A percentile compares a stretch with the other conserved stretches of the same genome.
These are phyloP conservation scores for Penicillium lividum DNA, from an alignment of 495 filamentous ascomycete species.

Conservation along the genomic window DNA sequence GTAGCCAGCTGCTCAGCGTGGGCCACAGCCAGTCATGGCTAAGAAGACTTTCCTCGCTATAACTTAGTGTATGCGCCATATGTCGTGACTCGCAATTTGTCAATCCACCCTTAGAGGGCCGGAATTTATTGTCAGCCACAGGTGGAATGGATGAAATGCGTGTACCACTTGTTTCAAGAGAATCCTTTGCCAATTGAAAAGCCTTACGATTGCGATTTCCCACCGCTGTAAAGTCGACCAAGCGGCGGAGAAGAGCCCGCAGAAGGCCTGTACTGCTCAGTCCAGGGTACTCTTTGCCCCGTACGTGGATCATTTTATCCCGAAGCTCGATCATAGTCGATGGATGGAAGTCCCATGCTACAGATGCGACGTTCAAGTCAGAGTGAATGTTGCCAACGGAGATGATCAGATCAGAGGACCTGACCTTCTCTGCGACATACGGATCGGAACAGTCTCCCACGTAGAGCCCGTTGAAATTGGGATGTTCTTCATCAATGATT, in stretches of 20 bases:
- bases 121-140: conserved; percentile 5
- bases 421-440: conserved; percentile 17
- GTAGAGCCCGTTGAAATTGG: conserved; percentile 35
- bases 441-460: neutral
- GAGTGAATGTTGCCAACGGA: conserved; percentile 29
- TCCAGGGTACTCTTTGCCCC: neutral
- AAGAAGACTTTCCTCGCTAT: neutral
- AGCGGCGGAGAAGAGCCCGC: conserved; percentile 2
- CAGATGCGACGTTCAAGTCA: conserved; percentile 31
- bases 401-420: conserved; percentile 32
- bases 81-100: too few species aligned
- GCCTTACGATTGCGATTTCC: too few species aligned
- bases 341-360: neutral
- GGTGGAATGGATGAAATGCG: neutral
- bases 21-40: conserved; percentile 26
- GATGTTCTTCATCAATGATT: conserved; percentile 31
- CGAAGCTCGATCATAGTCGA: too few species aligned
- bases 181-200: too few species aligned
- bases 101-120: neutral
- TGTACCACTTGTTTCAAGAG: neutral
- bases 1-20: conserved; percentile 21
- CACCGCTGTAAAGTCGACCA: too few species aligned
- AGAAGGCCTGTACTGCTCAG: conserved; percentile 20
- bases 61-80: too few species aligned
- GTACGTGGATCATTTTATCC: conserved; percentile 14